Evolutionary conservation across 805 yeast species (phyloP).

Genomic region (Pichia thaimueangensis): DNA sequence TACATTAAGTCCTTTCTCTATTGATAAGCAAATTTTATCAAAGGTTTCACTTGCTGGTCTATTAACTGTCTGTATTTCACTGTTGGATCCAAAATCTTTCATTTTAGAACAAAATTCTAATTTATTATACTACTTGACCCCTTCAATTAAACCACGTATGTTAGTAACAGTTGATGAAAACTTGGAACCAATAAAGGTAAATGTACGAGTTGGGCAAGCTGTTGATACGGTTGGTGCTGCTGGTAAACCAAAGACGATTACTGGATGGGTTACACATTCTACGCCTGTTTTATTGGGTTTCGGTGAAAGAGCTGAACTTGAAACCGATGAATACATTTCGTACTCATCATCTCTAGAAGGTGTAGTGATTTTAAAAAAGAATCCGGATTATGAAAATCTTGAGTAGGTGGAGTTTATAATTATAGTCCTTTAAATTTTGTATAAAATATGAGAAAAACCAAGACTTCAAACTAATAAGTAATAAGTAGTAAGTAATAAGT

Average conservation of each 20-base stretch:
- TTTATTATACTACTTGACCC: slow-evolving; percentile 75
- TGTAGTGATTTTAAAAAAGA: slow-evolving; percentile 83
- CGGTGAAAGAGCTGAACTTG: slow-evolving; percentile 96
- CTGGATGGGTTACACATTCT: slow-evolving; percentile 99
- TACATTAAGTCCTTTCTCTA: slow-evolving; percentile 81
- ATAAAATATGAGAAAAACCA: too few relatives aligned
- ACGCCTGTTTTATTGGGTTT: slow-evolving; percentile 91
- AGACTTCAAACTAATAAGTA: too few relatives aligned
- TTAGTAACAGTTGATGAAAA: slow-evolving; percentile 88
- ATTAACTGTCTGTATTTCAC: slow-evolving; percentile 73
- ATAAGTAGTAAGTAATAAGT: too few relatives aligned
- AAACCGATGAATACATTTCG: slow-evolving; percentile 86
- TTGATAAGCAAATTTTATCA: slow-evolving; percentile 79
- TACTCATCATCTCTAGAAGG: slow-evolving; percentile 84
- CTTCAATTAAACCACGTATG: slow-evolving; percentile 90
- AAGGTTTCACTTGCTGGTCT: slow-evolving; percentile 87
- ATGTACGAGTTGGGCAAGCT: slow-evolving; percentile 97
- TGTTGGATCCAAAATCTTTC: slow-evolving; percentile 80
- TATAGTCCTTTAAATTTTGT: too few relatives aligned
- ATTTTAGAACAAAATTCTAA: slow-evolving; percentile 71
- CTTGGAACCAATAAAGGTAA: slow-evolving; percentile 86
- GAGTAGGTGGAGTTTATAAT: too few relatives aligned
- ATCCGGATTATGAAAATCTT: slow-evolving; percentile 76
- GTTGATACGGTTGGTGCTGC: slow-evolving; percentile 99
- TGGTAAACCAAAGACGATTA: slow-evolving; percentile 96